Percentiles rank a stretch among this genome's conserved stretches.
Evolutionary conservation across 192 early-diverging fungal species (phyloP).

Genomic region (Podila verticillata): DNA sequence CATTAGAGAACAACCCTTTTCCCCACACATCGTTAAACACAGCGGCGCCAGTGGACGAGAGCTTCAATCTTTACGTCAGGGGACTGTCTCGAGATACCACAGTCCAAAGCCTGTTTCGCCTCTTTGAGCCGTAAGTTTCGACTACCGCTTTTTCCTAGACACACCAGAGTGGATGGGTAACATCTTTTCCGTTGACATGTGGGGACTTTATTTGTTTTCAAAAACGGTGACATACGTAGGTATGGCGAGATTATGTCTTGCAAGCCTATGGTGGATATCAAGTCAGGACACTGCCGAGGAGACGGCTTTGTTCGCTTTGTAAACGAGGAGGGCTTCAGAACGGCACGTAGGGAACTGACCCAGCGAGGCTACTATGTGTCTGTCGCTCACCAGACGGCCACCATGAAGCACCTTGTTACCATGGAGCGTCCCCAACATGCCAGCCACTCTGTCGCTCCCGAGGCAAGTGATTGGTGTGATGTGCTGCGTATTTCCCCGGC

Average conservation of each 20-base stretch:
- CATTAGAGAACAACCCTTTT: background rate
- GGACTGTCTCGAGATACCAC: slow-evolving; percentile 24
- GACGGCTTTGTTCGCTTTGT: slow-evolving; percentile 41
- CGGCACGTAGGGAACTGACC: slow-evolving; percentile 30
- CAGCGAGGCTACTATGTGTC: slow-evolving; percentile 43
- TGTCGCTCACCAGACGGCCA: slow-evolving; percentile 37
- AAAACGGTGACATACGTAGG: slow-evolving; percentile 12
- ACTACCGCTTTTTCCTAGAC: too few species aligned
- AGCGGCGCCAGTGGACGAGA: background rate
- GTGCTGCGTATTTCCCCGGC: background rate
- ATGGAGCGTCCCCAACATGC: background rate
- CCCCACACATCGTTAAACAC: background rate
- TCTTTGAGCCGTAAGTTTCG: slow-evolving; percentile 38
- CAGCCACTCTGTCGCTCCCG: slow-evolving; percentile 15
- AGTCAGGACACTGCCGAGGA: slow-evolving; percentile 26
- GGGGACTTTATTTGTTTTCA: background rate
- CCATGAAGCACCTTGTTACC: slow-evolving; percentile 27
- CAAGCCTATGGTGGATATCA: slow-evolving; percentile 21
- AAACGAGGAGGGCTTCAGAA: slow-evolving; percentile 29
- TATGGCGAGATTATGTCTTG: slow-evolving; percentile 41
- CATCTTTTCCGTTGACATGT: too few species aligned
- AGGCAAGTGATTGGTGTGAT: slow-evolving; percentile 9
- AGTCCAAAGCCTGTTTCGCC: slow-evolving; percentile 1
- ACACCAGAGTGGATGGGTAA: too few species aligned
- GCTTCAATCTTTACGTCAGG: slow-evolving; percentile 41